These are phyloP conservation scores for Nemania sp. DNA, from an alignment of 2,329 filamentous ascomycete genomes.

Conservation along the genomic window DNA sequence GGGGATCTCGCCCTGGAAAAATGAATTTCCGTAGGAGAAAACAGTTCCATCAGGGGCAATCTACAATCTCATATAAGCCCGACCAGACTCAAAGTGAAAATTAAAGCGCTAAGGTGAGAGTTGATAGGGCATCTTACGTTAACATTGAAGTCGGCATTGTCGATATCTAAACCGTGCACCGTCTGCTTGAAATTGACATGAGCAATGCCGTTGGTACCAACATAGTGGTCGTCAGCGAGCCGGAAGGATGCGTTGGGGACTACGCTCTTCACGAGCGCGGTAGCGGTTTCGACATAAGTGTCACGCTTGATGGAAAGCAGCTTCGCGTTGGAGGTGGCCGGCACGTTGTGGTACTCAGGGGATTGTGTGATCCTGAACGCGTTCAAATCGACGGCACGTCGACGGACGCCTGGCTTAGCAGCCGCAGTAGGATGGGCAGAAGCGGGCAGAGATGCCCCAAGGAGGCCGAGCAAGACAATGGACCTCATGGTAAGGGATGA, in stretches of 20 bases:
- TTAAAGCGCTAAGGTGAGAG: background rate
- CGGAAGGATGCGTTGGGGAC: conserved; percentile 50
- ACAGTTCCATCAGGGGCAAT: conserved; percentile 55
- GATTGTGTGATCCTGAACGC: conserved; percentile 38
- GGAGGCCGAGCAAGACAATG: conserved; percentile 39
- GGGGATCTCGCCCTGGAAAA: conserved; percentile 49
- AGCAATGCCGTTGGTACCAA: conserved; percentile 56
- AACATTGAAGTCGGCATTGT: conserved; percentile 64
- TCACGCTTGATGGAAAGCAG: conserved; percentile 38
- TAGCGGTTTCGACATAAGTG: conserved; percentile 49
- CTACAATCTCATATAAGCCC: conserved; percentile 37
- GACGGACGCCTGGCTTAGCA: conserved; percentile 35
- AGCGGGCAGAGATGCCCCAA: conserved; percentile 38
- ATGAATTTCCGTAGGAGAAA: conserved; percentile 59
- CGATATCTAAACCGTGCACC: conserved; percentile 59
- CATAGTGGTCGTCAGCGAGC: conserved; percentile 55
- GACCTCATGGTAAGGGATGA: conserved; percentile 36
- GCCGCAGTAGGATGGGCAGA: conserved; percentile 35
- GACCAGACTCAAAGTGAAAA: background rate
- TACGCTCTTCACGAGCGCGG: conserved; percentile 46
- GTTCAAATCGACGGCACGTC: conserved; percentile 41
- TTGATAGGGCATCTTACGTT: conserved; percentile 50
- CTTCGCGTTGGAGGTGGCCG: conserved; percentile 28
- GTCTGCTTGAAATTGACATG: conserved; percentile 66
- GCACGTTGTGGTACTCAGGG: conserved; percentile 39